Evolutionary conservation across 2,329 filamentous ascomycete genomes (phyloP), one percentile per base, ranked within the genome.

Genomic region (Cercospora sojina): DNA sequence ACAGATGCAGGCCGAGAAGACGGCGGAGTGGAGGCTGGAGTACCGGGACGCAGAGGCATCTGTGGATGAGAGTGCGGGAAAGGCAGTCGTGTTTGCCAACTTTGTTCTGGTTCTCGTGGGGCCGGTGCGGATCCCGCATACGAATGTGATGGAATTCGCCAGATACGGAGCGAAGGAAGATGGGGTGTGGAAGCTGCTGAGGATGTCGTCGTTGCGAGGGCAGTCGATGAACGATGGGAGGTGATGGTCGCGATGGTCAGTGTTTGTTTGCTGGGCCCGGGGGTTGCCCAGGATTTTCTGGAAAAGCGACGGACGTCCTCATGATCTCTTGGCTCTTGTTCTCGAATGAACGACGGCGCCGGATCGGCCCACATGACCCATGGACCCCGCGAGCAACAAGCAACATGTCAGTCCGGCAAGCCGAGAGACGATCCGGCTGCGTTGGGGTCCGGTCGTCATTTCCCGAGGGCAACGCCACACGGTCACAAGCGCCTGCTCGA

Each of bases 1-100:
- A 18, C 61, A 51, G 49, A 55, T 60, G 43, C 7, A 49, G 25
- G 18, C 32, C 18, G 23, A 51, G 43, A 51, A 43, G 9, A 10
- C 8, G 43, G n/a, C 8, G 43, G 58, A 32, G 8, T 57, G 29
- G 41, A 2, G 23, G 31, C 31, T 68, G 25, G 31, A 27, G 9
- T 60, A 62, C 25, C 59, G 59, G 31, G 66, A 65, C 38, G 41
- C 65, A 25, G 64, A 55, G 18, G 64, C 66, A 3, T 38, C 65
- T 27, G 49, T 65, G 5, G 56, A 68, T 49, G 66, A 68, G 35
- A 55, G 62, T 53, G 35, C 53, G 2, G 66, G 60, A 5, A 65
- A 31, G 20, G 66, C 66, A 7, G 49, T 59, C 32, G 61, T 66
- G 16, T 63, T 58, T 32, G 53, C 53, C 8, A 53, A 47, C 7